Evolutionary conservation across 345 rosid species (phyloP), one percentile per base, ranked within the genome.

Genomic region (Linum trigynum): DNA sequence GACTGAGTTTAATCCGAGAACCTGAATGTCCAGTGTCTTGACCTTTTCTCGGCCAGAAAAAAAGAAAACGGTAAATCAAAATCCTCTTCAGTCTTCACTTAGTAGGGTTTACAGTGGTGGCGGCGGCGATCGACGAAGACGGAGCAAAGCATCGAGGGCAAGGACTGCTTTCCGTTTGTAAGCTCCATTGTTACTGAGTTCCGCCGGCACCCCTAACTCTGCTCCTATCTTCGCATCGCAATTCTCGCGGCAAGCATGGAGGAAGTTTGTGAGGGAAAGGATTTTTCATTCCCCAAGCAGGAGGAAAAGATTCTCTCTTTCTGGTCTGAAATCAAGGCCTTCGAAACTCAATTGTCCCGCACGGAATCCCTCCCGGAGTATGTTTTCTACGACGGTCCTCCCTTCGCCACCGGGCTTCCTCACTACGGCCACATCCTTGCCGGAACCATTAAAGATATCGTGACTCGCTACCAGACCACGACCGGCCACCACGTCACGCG

Each of bases 381-480:
- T 71, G 73, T 91, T 64, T 94, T 94, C 83, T 94, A 90, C 65
- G 99, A 94, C 60, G 99, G 99, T 0, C 99, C 97, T 3, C 99
- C 99, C 5, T 94, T 94, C 78, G 99, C 99, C 61, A 90, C 99
- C 14, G 99, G 99, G 0, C 87, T 85, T 50, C 99, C 97, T 37
- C 99, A 94, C 71, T 94, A 94, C 73, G 99, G 99, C 2, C 99
- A 94, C 81, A 86, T 94, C 60, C 92, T 94, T 12, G 92, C 97
- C 59, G 99, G 99, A 1, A 94, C 99, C 39, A 94, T 94, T 65
- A 94, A 94, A 81, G 99, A 94, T 64, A 74, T 88, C 51, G 97
- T 94, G 40, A 94, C 97, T 0, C 84, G 99, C 9, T 90, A 84
- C 70, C 96, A 94, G 82, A 57, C 99, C 62, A 87, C 88, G 92